Percentiles rank a stretch among this genome's conserved stretches.
phyloP scores from a whole-genome alignment of 2,329 filamentous ascomycete genomes.

The Cladosporium halotolerans region DNA sequence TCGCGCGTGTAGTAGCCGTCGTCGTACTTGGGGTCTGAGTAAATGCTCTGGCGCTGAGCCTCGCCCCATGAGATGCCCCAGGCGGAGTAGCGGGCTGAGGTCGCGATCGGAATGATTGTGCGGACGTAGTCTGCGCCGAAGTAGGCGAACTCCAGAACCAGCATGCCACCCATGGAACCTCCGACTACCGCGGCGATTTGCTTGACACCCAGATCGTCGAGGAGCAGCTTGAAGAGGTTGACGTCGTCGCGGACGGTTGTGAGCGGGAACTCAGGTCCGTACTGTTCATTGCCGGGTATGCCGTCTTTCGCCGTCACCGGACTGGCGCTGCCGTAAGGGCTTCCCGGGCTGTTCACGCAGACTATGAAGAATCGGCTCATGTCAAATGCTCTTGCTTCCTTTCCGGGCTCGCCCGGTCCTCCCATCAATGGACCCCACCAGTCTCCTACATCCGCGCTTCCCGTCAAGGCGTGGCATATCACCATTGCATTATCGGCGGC shows the following conservation, averaged over 20 bases:
- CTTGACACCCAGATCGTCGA: constrained; percentile 73
- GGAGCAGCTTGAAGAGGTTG: constrained; percentile 70
- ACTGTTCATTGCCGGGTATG: constrained; percentile 64
- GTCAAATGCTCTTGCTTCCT: constrained; percentile 57
- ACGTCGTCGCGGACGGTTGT: constrained; percentile 96
- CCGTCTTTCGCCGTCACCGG: constrained; percentile 85
- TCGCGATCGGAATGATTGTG: constrained; percentile 75
- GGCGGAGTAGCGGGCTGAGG: constrained; percentile 75
- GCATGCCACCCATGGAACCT: constrained; percentile 83
- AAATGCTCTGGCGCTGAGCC: constrained; percentile 86
- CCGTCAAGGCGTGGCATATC: constrained; percentile 77
- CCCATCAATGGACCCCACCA: constrained; percentile 85
- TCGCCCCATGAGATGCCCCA: constrained; percentile 92
- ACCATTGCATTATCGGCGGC: constrained; percentile 57
- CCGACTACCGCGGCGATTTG: constrained; percentile 75
- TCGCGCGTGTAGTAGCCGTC: constrained; percentile 89
- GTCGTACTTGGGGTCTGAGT: constrained; percentile 96
- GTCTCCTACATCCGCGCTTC: constrained; percentile 76
- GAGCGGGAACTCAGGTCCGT: constrained; percentile 92
- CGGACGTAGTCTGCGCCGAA: constrained; percentile 80
- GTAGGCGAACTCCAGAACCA: constrained; percentile 88
- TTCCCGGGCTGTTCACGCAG: constrained; percentile 79
- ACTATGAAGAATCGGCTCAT: constrained; percentile 77
- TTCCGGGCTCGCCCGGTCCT: constrained; percentile 56
- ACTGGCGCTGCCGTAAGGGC: constrained; percentile 80